Evolutionary conservation across 2,329 filamentous ascomycete genomes (phyloP), one percentile per base, ranked within the genome.

Genomic region (Curvularia sp.): DNA sequence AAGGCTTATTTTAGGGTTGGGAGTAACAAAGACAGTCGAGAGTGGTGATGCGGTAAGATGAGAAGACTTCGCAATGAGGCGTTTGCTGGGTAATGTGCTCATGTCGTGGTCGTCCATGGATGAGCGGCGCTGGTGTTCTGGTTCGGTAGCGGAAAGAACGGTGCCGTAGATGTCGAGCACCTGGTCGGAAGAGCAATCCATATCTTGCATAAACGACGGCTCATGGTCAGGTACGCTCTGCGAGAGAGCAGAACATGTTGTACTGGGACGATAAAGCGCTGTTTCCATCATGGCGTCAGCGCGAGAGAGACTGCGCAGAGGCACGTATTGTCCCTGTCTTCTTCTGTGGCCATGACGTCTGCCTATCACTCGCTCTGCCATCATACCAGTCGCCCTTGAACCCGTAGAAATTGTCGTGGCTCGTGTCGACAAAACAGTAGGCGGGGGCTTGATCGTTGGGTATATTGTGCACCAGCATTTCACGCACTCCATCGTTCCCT

Each of bases 391-490:
- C 9, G 36, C 46, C 19, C 51, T 30, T 51, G 38, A 49, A 8
- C 34, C 23, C 15, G 54, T 19, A 2, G 41, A 13, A 2, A 49
- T 46, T 23, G 32, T 49, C 50, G 30, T 53, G 18, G 13, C 25
- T 45, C 54, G 5, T 15, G 13, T 12, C n/a, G 54, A 39, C 12
- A 12, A 12, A 13, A 57, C 19, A 8, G 42, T 53, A 1, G 23
- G 25, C 0, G 65, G 63, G 13, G 57, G 46, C n/a, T 59, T 32
- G 42, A 74, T 63, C 19, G 64, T 61, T 9, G 73, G 69, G 21
- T 70, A 60, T 8, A 75, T 64, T 4, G 49, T 28, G 13, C 46
- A 43, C 72, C 72, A 75, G 55, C 74, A 76, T 13, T 61, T 65
- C 25, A 67, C 65, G 51, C 74, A 76, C 23, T 76, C 73, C 63